Evolutionary conservation across 2,329 filamentous ascomycete species (phyloP).

Genomic region (Fusarium siculi): DNA sequence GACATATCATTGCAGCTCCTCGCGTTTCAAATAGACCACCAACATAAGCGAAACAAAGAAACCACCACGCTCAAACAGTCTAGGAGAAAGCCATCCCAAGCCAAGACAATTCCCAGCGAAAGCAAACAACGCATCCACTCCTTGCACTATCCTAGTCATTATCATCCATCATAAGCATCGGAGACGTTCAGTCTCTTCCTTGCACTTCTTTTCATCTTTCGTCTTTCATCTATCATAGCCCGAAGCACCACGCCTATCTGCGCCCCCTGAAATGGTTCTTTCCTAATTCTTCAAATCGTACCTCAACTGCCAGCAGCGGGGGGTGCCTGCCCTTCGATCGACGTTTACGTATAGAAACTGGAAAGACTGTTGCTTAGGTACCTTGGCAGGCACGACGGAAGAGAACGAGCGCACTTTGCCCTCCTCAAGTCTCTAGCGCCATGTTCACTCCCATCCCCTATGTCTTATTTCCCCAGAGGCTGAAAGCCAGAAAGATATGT

Average conservation of each 20-base stretch:
- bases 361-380: neutral
- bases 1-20: neutral
- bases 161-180: neutral
- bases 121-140: neutral
- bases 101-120: neutral
- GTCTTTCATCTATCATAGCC: neutral
- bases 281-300: neutral
- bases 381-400: neutral
- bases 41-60: neutral
- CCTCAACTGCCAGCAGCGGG: constrained; percentile 3
- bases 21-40: constrained; percentile 15
- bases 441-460: neutral
- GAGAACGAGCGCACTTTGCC: neutral
- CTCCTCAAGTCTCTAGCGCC: neutral
- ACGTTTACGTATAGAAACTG: neutral
- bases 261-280: neutral
- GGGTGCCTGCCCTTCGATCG: constrained; percentile 4
- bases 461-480: neutral
- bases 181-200: neutral
- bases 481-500: neutral
- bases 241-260: constrained; percentile 4
- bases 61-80: constrained; percentile 5
- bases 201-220: constrained; percentile 7
- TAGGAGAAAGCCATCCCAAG: neutral
- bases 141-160: neutral